Evolutionary conservation across 2,329 filamentous ascomycete species (phyloP), one percentile per base, ranked within the genome.

Genomic region (Trichocomaceae sp.): DNA sequence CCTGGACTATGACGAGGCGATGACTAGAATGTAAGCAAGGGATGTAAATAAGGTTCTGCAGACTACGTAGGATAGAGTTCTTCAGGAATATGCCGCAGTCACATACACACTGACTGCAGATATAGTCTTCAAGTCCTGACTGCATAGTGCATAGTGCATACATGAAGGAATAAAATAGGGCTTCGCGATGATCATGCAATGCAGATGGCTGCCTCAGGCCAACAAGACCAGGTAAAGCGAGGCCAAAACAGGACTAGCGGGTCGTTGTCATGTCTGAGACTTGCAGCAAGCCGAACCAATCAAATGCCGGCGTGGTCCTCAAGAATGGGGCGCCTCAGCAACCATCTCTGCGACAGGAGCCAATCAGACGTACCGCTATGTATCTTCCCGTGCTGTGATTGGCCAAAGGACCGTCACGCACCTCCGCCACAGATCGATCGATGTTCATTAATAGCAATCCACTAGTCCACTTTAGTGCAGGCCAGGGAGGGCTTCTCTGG

Each of bases 211-310:
- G 31, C 26, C 26, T 29, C 7, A 29, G 26, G 31, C 13, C 31
- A 35, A 35, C 13, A 35, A 5, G 5, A 3, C 15, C 12, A 35
- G 13, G 31, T 47, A 41, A 52, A 17, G 37, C 51, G 35, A 39
- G 5, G 4, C 50, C 45, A 1, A 2, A n/a, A 49, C 17, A 12
- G n/a, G 23, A 48, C 19, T 51, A 44, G 45, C 23, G 31, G 31
- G 15, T 13, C 3, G 23, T 3, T 39, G 39, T 6, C 29, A 49
- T 56, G 54, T 56, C 54, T 56, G 35, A 56, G 54, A 56, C 49
- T 29, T 52, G 50, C 54, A 56, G 42, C 22, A 13, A 10, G 3
- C 2, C 22, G 37, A 41, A n/a, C 54, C 54, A 56, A 56, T 56
- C 13, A 48, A 1, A 15, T 0, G 8, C 15, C 15, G 26, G 2